A percentile compares a stretch with the other conserved stretches of the same genome.
Evolutionary conservation across 1,284 basidiomycete genomes (phyloP).

Genomic region (Pyrrhoderma lamaoense): DNA sequence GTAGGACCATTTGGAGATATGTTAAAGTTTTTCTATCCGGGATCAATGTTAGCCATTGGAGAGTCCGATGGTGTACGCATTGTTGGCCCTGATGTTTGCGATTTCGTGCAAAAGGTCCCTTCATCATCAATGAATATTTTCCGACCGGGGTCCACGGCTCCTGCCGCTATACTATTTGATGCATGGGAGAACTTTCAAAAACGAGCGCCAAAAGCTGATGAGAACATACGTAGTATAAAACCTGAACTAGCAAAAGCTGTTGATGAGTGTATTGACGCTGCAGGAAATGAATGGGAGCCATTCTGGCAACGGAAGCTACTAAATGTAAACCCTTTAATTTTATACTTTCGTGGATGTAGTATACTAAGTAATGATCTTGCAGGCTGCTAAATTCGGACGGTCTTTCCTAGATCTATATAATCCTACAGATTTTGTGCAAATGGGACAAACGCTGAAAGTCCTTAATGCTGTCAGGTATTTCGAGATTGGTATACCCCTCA

Average conservation of each 20-base stretch:
- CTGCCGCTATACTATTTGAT: constrained; percentile 87
- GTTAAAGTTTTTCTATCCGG: constrained; percentile 75
- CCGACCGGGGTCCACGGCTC: constrained; percentile 85
- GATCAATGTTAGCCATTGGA: constrained; percentile 70
- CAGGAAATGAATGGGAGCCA: constrained; percentile 87
- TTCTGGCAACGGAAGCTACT: constrained; percentile 84
- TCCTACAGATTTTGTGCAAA: constrained; percentile 82
- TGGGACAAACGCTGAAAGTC: constrained; percentile 92
- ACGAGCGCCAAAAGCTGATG: constrained; percentile 83
- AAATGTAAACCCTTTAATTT: constrained; percentile 46
- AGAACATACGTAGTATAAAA: constrained; percentile 83
- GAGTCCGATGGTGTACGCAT: constrained; percentile 88
- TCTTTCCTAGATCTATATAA: constrained; percentile 92
- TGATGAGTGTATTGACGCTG: constrained; percentile 90
- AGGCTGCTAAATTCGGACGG: constrained; percentile 94
- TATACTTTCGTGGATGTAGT: too few relatives aligned
- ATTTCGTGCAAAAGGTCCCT: constrained; percentile 91
- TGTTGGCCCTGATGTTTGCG: constrained; percentile 71
- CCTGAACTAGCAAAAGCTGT: constrained; percentile 85
- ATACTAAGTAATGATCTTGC: constrained; percentile 8
- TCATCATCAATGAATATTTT: constrained; percentile 79
- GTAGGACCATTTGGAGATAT: constrained; percentile 91
- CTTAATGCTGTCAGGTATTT: constrained; percentile 88
- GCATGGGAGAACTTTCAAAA: constrained; percentile 78
- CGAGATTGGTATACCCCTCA: constrained; percentile 90